Evolutionary conservation across 257 asterid genomes (phyloP).

Genomic region (Petunia secreta): DNA sequence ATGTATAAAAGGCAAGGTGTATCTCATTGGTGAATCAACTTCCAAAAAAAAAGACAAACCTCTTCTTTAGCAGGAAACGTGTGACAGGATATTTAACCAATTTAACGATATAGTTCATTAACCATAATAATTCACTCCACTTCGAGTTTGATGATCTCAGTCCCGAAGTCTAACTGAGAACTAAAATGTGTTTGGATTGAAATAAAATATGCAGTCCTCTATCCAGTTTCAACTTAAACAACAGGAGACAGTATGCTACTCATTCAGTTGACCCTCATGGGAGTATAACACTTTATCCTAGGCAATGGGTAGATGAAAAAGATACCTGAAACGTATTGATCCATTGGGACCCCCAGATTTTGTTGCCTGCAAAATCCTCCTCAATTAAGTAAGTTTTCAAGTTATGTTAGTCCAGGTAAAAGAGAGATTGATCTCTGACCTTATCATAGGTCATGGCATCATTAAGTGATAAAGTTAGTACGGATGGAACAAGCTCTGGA

Average conservation of each 20-base stretch:
- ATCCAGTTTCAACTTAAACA: not conserved
- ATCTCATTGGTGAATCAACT: conserved; percentile 20
- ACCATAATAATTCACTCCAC: not conserved
- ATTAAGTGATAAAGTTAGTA: conserved; percentile 81
- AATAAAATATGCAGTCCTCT: not conserved
- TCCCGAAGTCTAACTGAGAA: not conserved
- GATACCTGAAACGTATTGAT: conserved; percentile 90
- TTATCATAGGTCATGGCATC: conserved; percentile 89
- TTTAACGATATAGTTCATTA: not conserved
- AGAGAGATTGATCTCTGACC: conserved; percentile 55
- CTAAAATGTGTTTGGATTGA: conserved; percentile 10
- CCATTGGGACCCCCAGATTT: conserved; percentile 98
- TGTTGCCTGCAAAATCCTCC: conserved; percentile 70
- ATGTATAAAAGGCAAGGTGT: conserved; percentile 29
- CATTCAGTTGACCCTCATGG: not conserved
- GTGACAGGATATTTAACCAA: not conserved
- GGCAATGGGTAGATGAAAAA: not conserved
- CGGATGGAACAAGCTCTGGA: conserved; percentile 70
- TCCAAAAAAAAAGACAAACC: not conserved
- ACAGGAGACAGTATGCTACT: not conserved
- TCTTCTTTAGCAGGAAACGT: not conserved
- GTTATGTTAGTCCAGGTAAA: conserved; percentile 13
- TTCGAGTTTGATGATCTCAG: not conserved
- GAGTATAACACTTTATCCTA: not conserved
- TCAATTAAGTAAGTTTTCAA: conserved; percentile 37